A percentile compares a stretch with the other conserved stretches of the same genome.
Conservation (phyloP, 1,284 basidiomycete genomes). For the Bjerkandera adusta region DNA sequence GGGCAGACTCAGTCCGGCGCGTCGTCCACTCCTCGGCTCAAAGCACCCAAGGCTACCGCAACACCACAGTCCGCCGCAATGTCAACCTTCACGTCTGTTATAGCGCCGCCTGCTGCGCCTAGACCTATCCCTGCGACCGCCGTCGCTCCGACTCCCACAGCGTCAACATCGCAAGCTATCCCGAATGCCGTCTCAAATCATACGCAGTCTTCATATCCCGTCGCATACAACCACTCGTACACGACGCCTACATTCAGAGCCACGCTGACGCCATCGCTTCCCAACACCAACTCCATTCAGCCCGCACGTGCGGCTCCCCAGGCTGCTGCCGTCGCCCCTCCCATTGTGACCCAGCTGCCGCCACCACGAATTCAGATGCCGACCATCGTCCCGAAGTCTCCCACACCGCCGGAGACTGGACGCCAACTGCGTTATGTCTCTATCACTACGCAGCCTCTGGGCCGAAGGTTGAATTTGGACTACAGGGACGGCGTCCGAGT, state of each 20-base stretch:
- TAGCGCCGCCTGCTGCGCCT: conserved; percentile 6
- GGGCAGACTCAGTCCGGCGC: no score
- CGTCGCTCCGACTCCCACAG: conserved; percentile 7
- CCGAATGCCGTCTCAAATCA: conserved; percentile 13
- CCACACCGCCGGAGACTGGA: conserved; percentile 33
- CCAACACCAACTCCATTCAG: conserved; percentile 17
- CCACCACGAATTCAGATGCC: conserved; percentile 18
- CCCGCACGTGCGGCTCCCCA: conserved; percentile 16
- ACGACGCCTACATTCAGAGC: conserved; percentile 46
- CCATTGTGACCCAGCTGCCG: conserved; percentile 3
- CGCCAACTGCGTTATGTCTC: conserved; percentile 39
- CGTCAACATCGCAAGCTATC: conserved; percentile 11
- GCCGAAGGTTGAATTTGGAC: conserved; percentile 55
- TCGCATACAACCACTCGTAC: conserved; percentile 34
- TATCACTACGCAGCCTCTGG: conserved; percentile 54
- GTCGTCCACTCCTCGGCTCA: no score
- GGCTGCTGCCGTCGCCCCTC: not conserved
- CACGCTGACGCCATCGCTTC: conserved; percentile 17
- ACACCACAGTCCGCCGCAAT: not conserved
- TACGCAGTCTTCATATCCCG: conserved; percentile 8
- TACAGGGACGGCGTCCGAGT: conserved; percentile 61
- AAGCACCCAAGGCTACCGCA: not conserved
- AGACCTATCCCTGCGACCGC: conserved; percentile 12
- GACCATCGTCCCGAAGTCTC: conserved; percentile 40
- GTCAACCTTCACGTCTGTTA: not conserved